A percentile compares a stretch with the other conserved stretches of the same genome.
These are phyloP conservation scores for Leucocoprinus leucothites DNA, from an alignment of 768 basidiomycete genomes.

Conservation along the genomic window DNA sequence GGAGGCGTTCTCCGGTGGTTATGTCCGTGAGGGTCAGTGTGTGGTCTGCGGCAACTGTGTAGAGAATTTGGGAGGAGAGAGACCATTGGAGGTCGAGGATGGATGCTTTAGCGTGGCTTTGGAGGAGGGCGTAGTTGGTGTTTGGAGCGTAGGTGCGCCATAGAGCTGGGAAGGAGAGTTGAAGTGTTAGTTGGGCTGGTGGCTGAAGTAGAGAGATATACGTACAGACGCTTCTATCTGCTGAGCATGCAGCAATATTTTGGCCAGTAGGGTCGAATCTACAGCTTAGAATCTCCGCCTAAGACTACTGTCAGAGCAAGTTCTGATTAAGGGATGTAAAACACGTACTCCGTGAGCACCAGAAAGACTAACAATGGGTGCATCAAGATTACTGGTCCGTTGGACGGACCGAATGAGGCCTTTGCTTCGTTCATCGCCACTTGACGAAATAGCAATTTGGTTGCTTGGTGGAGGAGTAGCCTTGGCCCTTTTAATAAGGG, in stretches of 20 bases:
- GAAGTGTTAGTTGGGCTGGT: background rate
- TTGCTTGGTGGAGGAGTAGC: conserved; percentile 47
- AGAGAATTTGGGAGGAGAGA: conserved; percentile 65
- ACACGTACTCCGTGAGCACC: conserved; percentile 79
- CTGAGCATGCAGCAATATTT: conserved; percentile 89
- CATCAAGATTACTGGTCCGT: conserved; percentile 89
- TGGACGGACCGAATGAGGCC: conserved; percentile 82
- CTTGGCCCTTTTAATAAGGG: conserved; percentile 63
- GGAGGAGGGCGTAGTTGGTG: conserved; percentile 86
- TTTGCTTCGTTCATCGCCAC: conserved; percentile 69
- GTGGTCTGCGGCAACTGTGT: conserved; percentile 90
- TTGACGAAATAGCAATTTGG: conserved; percentile 77
- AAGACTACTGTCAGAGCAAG: background rate
- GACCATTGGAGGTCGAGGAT: conserved; percentile 94
- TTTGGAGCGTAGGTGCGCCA: conserved; percentile 94
- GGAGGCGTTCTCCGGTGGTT: conserved; percentile 76
- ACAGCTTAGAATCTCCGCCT: conserved; percentile 79
- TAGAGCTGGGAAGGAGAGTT: conserved; percentile 46
- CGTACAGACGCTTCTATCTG: conserved; percentile 88
- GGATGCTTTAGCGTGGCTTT: conserved; percentile 83
- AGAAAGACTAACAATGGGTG: conserved; percentile 88
- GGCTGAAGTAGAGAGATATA: conserved; percentile 17
- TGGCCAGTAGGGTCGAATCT: conserved; percentile 94
- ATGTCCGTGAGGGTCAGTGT: conserved; percentile 74
- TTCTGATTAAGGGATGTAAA: background rate